Conservation (phyloP, 768 basidiomycete species). For the Hericium erinaceus region DNA sequence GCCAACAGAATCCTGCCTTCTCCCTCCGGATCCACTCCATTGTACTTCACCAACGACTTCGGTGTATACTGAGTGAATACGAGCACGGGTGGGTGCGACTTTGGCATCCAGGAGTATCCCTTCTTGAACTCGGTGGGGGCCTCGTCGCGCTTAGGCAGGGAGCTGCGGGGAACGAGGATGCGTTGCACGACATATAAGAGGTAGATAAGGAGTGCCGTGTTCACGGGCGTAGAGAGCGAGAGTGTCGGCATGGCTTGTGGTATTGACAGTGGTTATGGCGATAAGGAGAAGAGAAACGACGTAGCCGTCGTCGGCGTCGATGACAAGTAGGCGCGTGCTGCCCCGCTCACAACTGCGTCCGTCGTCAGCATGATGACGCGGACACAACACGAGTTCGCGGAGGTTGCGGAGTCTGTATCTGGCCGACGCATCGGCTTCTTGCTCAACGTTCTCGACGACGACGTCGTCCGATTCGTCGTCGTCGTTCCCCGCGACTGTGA, state of each 20-base stretch:
- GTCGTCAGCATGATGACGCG: no score
- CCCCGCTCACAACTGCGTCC: no score
- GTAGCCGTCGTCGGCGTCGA: no score
- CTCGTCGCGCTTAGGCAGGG: constrained; percentile 28
- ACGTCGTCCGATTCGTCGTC: no score
- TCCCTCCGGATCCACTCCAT: constrained; percentile 27
- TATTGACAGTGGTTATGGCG: no score
- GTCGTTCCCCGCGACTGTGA: no score
- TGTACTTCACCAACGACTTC: constrained; percentile 58
- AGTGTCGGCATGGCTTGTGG: constrained; percentile 16
- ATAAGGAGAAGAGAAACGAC: no score
- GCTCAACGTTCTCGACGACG: no score
- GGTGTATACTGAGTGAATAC: constrained; percentile 76
- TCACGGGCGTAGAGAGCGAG: constrained; percentile 58
- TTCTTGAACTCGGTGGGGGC: constrained; percentile 67
- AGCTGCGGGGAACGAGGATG: constrained; percentile 62
- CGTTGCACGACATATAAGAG: constrained; percentile 69
- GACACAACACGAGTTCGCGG: no score
- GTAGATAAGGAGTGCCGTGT: constrained; percentile 70
- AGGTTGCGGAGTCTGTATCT: no score
- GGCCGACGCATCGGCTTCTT: no score
- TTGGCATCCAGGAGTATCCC: constrained; percentile 90
- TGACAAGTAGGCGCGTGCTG: no score
- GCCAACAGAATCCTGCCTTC: constrained; percentile 70
- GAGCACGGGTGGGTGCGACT: constrained; percentile 67